These are phyloP conservation scores for Penicillium digitatum DNA, from an alignment of 2,329 filamentous ascomycete species.

Conservation along the genomic window DNA sequence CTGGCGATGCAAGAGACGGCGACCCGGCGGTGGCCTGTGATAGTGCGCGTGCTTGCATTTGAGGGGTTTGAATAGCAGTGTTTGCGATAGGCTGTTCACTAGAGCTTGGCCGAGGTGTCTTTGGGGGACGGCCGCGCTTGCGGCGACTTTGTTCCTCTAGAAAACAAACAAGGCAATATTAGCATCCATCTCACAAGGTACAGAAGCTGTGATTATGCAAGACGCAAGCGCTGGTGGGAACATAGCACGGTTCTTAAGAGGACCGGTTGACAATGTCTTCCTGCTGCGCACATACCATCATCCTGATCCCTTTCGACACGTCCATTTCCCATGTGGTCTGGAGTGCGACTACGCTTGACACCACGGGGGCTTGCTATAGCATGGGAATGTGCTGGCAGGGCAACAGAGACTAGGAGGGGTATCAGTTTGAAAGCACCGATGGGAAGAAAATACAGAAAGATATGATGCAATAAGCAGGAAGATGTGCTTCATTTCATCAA, in stretches of 20 bases:
- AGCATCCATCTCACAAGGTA: constrained; percentile 12
- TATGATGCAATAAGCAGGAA: constrained; percentile 1
- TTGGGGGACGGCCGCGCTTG: constrained; percentile 50
- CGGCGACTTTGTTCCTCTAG: constrained; percentile 44
- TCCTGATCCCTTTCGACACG: constrained; percentile 59
- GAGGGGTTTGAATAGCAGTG: constrained; percentile 39
- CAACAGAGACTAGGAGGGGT: constrained; percentile 34
- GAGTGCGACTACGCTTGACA: constrained; percentile 75
- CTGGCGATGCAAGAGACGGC: constrained; percentile 57
- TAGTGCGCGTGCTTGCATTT: constrained; percentile 38
- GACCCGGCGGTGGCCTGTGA: constrained; percentile 40
- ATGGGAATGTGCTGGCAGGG: constrained; percentile 37
- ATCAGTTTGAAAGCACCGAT: constrained; percentile 33
- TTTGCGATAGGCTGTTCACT: constrained; percentile 31
- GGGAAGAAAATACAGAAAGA: constrained; percentile 16
- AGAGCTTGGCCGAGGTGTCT: constrained; percentile 42
- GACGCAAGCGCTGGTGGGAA: not conserved
- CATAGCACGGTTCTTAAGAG: not conserved
- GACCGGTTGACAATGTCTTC: constrained; percentile 3
- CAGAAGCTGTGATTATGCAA: constrained; percentile 16
- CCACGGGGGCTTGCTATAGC: constrained; percentile 60
- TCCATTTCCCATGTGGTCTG: constrained; percentile 60
- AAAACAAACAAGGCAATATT: constrained; percentile 12
- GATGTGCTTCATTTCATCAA: constrained; percentile 6
- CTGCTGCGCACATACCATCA: constrained; percentile 62